Conservation (phyloP, 176 grass and related monocot species). For the Saccharum officinarum region DNA sequence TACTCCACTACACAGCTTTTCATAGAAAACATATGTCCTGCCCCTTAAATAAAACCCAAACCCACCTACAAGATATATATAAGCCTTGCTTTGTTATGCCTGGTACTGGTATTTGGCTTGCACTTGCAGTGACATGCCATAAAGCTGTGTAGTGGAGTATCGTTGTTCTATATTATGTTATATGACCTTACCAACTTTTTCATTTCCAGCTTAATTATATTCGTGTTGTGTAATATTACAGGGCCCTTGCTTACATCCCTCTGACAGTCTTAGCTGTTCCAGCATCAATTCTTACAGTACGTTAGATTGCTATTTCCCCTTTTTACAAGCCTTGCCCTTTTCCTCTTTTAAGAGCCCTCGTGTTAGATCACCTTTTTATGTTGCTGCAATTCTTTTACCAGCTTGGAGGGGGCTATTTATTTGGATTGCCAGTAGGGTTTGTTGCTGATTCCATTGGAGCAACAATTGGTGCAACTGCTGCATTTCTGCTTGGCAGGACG, state of each 20-base stretch:
- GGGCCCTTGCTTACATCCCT: constrained; percentile 92
- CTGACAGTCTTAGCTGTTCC: constrained; percentile 95
- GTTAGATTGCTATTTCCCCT: constrained; percentile 11
- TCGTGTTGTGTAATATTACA: constrained; percentile 42
- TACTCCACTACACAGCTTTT: neutral
- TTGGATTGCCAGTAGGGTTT: constrained; percentile 92
- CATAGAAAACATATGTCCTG: neutral
- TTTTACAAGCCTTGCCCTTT: neutral
- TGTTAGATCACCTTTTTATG: neutral
- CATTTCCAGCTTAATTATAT: constrained; percentile 17
- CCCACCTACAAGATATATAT: neutral
- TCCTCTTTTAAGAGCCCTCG: neutral
- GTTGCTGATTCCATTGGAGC: constrained; percentile 96
- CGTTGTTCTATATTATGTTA: neutral
- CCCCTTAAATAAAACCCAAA: neutral
- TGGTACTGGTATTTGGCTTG: constrained; percentile 19
- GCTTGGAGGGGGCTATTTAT: constrained; percentile 99
- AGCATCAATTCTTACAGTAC: constrained; percentile 94
- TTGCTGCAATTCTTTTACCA: constrained; percentile 39
- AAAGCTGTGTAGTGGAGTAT: neutral
- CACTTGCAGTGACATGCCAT: neutral
- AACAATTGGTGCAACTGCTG: constrained; percentile 94
- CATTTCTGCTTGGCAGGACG: constrained; percentile 99
- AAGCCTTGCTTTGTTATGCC: constrained; percentile 6
- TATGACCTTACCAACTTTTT: neutral